A percentile compares a stretch with the other conserved stretches of the same genome.
These are phyloP conservation scores for Verticillium tricorpus DNA, from an alignment of 2,329 filamentous ascomycete genomes.

Conservation along the genomic window DNA sequence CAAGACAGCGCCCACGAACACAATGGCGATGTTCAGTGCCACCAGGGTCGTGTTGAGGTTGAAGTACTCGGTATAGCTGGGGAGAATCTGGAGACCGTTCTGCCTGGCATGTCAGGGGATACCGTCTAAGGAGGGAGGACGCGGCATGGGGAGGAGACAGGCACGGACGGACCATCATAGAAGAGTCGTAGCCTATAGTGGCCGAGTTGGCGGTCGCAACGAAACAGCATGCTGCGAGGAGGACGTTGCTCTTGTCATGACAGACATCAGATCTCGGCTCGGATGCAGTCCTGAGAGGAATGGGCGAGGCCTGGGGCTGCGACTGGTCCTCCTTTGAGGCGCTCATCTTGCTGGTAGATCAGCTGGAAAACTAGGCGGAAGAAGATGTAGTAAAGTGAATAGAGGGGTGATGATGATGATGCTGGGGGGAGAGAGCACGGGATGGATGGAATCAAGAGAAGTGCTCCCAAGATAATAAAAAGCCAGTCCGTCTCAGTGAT, in stretches of 20 bases:
- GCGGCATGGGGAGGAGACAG: too few relatives aligned
- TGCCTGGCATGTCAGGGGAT: background rate
- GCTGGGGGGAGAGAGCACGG: too few relatives aligned
- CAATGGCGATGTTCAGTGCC: conserved; percentile 4
- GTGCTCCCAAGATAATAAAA: too few relatives aligned
- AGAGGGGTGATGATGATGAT: too few relatives aligned
- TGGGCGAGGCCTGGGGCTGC: too few relatives aligned
- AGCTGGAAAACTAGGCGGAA: too few relatives aligned
- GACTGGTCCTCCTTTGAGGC: too few relatives aligned
- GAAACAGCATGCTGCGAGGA: background rate
- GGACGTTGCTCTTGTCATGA: background rate
- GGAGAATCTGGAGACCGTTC: conserved; percentile 4
- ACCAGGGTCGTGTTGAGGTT: background rate
- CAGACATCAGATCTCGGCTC: background rate
- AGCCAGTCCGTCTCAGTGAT: too few relatives aligned
- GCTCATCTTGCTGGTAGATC: too few relatives aligned
- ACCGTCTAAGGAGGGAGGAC: too few relatives aligned
- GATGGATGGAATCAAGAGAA: too few relatives aligned
- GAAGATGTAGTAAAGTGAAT: too few relatives aligned
- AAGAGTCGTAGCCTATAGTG: background rate
- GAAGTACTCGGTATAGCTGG: conserved; percentile 2
- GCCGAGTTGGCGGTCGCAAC: background rate
- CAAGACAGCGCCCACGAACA: conserved; percentile 1
- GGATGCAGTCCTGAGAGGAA: background rate
- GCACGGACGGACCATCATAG: background rate